Base-by-base conservation (phyloP, 805 yeast genomes). In the Gaillardinia entomophila region DNA sequence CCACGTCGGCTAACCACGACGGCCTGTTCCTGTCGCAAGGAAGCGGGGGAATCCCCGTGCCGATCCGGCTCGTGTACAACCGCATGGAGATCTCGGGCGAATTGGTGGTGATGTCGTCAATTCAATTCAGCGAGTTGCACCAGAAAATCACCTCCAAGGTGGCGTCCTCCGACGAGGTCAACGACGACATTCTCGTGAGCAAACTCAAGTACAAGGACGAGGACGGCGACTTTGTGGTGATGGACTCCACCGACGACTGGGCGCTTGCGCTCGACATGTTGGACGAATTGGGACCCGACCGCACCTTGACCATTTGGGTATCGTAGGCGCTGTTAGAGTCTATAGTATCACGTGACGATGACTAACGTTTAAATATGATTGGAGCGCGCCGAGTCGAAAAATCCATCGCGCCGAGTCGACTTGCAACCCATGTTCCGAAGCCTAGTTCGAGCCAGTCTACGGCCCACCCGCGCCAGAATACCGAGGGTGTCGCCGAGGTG, bases 231-330 rank as follows among this genome's bases (percentile, higher is more conserved):
- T 82, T 75, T 53, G 94, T 92, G 27, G 78, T 83, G 30, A 76
- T 90, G 58, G 83, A 79, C 43, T 76, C 87, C 20, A 82, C 82
- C 40, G 97, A 90, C 32, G 97, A 90, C 53, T 83, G 96, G 85
- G 60, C 56, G 18, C 77, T 89, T 53, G 97, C 95, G 2, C 71
- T 81, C 35, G 96, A 86, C 41, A 61, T 62, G 66, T 46, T 62
- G 28, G 66, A 62, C 12, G 71, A 66, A 35, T 35, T 53, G 16
- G 37, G 41, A 16, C 26, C 26, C 17, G 36, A 33, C 6, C 48
- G 48, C 24, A 43, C 45, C 12, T 51, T 65, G 41, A 65, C 64
- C 11, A 62, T 65, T 17, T 65, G 70, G 70, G 70, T 62, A 13
- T 61, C 68, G 28, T 60, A 43, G 35, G 28, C n/a, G n/a, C n/a